phyloP scores from a whole-genome alignment of 2,329 filamentous ascomycete species.

The Aureobasidium namibiae region DNA sequence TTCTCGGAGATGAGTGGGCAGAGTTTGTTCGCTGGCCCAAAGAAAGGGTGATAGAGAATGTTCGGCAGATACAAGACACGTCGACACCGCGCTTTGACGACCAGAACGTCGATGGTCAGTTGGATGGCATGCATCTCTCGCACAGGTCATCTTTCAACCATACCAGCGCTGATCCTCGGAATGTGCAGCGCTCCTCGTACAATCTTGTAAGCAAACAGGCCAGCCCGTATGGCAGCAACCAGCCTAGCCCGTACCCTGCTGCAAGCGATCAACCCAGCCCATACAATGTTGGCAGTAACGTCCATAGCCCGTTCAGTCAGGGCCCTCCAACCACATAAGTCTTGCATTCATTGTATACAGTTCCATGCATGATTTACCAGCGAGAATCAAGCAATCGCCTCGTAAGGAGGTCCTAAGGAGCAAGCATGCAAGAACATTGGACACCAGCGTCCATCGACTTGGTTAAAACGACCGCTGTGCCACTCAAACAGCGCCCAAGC shows the following conservation, averaged over 20 bases:
- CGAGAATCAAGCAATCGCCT: neutral
- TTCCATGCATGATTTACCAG: too few relatives aligned
- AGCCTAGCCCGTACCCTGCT: neutral
- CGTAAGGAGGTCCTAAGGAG: neutral
- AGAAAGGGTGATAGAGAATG: neutral
- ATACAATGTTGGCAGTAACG: neutral
- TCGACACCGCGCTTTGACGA: neutral
- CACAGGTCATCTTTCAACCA: neutral
- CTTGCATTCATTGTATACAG: neutral
- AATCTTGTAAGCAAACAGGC: neutral
- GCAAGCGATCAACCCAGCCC: neutral
- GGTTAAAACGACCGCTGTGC: neutral
- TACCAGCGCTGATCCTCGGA: neutral
- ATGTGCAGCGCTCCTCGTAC: neutral
- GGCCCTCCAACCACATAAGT: neutral
- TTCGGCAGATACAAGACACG: neutral
- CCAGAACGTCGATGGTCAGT: neutral
- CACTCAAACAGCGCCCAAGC: neutral
- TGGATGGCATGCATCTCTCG: neutral
- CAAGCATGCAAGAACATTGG: neutral
- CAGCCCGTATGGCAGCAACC: neutral
- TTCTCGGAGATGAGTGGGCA: neutral
- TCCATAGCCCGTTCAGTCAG: neutral
- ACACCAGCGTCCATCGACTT: neutral
- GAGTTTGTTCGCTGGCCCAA: slow-evolving; percentile 6